phyloP scores from a whole-genome alignment of 2,329 filamentous ascomycete species.

The Tolypocladium cylindrosporum region DNA sequence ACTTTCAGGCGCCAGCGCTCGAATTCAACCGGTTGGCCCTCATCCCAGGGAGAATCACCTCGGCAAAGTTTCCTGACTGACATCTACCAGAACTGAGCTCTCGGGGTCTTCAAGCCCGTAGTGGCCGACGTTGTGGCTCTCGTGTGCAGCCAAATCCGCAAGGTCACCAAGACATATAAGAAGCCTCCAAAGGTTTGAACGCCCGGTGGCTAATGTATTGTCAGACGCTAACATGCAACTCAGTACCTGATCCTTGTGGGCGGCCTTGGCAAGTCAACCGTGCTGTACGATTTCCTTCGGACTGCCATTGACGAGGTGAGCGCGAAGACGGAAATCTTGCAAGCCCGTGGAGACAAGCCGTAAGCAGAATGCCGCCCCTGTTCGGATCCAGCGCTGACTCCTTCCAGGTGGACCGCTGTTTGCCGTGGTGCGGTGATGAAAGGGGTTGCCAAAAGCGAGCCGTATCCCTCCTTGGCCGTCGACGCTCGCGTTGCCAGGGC shows the following conservation, averaged over 20 bases:
- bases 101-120: neutral
- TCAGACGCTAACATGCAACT: neutral
- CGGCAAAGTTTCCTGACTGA: neutral
- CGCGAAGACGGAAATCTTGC: constrained; percentile 14
- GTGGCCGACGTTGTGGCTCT: neutral
- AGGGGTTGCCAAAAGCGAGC: constrained; percentile 5
- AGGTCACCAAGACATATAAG: constrained; percentile 2
- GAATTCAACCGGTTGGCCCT: constrained; percentile 2
- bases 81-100: constrained; percentile 11
- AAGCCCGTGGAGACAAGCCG: constrained; percentile 19
- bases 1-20: neutral
- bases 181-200: constrained; percentile 15
- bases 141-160: neutral
- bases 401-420: constrained; percentile 22
- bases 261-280: constrained; percentile 24
- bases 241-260: constrained; percentile 29
- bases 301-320: neutral
- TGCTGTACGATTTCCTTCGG: constrained; percentile 14
- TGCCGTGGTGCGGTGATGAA: constrained; percentile 21
- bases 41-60: neutral
- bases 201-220: neutral
- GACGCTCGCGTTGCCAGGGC: constrained; percentile 14
- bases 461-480: constrained; percentile 3
- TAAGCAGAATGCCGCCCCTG: constrained; percentile 11
- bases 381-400: neutral